phyloP scores from a whole-genome alignment of 1,284 basidiomycete species.

The Pyrrhoderma lamaoense region DNA sequence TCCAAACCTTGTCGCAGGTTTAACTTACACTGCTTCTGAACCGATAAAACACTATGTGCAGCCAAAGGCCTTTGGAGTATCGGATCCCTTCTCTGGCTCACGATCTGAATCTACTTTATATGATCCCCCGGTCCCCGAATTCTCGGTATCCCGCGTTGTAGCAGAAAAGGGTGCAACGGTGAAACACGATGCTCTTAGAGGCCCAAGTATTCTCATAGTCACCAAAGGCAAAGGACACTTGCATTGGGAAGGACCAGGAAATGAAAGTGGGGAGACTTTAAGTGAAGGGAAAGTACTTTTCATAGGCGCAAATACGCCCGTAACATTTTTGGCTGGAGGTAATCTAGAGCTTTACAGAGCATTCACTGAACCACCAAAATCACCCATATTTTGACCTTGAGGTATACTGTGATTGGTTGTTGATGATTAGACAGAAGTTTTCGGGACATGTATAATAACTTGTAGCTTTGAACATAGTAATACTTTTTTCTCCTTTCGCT shows the following conservation, averaged over 20 bases:
- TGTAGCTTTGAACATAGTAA: too few species aligned
- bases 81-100: constrained; percentile 20
- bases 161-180: constrained; percentile 38
- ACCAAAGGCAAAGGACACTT: constrained; percentile 60
- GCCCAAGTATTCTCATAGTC: constrained; percentile 81
- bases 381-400: background rate
- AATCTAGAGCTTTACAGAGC: constrained; percentile 66
- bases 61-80: constrained; percentile 30
- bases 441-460: too few species aligned
- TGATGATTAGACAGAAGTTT: too few species aligned
- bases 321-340: constrained; percentile 38
- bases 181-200: constrained; percentile 56
- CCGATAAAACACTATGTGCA: constrained; percentile 64
- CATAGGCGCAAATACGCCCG: constrained; percentile 63
- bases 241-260: constrained; percentile 37
- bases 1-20: constrained; percentile 78
- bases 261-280: constrained; percentile 38
- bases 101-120: constrained; percentile 49
- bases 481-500: too few species aligned
- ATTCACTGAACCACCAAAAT: constrained; percentile 49
- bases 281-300: constrained; percentile 77
- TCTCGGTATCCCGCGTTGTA: constrained; percentile 66
- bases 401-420: too few species aligned
- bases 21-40: constrained; percentile 78
- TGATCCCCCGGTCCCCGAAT: constrained; percentile 93